Conservation (phyloP, 352 stramenopile genomes). For the Globisporangium nunn region DNA sequence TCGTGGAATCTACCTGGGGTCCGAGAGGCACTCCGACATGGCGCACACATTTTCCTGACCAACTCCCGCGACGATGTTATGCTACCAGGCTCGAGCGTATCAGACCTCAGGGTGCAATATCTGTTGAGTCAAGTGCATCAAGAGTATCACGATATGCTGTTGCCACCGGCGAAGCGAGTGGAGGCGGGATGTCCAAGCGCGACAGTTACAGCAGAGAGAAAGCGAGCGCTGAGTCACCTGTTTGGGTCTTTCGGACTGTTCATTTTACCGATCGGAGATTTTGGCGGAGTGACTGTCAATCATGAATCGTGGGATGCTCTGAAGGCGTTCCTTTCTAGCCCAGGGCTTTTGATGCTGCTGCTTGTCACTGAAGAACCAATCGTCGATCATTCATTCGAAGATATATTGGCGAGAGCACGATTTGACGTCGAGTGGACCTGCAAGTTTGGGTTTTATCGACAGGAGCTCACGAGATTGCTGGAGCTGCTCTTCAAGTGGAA, state of each 20-base stretch:
- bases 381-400: conserved; percentile 42
- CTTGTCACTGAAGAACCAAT: conserved; percentile 30
- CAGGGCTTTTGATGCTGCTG: conserved; percentile 23
- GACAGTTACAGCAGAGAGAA: conserved; percentile 5
- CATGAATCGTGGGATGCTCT: conserved; percentile 23
- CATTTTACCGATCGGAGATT: conserved; percentile 23
- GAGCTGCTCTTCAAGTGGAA: conserved; percentile 39
- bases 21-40: conserved; percentile 32
- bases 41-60: conserved; percentile 38
- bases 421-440: conserved; percentile 19
- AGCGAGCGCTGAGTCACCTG: conserved; percentile 21
- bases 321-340: conserved; percentile 25
- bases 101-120: conserved; percentile 16
- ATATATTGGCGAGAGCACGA: conserved; percentile 34
- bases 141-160: conserved; percentile 41
- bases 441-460: conserved; percentile 39
- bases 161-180: conserved; percentile 41
- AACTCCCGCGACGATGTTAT: conserved; percentile 24
- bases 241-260: conserved; percentile 49
- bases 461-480: conserved; percentile 31
- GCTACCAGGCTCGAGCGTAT: conserved; percentile 9
- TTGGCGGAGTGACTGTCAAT: conserved; percentile 13
- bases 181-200: not conserved
- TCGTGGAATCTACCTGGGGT: conserved; percentile 50
- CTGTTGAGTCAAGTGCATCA: conserved; percentile 24